Evolutionary conservation across 495 filamentous ascomycete genomes (phyloP).

Genomic region (Penicillium antarcticum): DNA sequence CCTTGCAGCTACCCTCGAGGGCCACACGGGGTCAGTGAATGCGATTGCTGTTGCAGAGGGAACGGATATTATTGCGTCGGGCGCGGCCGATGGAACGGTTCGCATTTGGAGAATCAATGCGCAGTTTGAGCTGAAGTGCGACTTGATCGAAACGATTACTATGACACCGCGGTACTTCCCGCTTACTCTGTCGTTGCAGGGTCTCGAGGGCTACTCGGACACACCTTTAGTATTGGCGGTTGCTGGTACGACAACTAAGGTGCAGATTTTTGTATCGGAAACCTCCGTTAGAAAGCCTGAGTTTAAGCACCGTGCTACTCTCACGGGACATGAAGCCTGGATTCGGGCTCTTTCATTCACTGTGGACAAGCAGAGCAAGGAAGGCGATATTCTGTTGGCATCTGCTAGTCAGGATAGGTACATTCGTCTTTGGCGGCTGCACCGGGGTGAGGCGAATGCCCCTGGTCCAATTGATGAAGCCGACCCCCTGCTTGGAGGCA

Average conservation of each 20-base stretch:
- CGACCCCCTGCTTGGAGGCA: constrained; percentile 57
- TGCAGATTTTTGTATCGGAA: constrained; percentile 71
- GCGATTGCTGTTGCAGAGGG: constrained; percentile 60
- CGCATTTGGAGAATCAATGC: constrained; percentile 67
- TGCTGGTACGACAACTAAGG: constrained; percentile 71
- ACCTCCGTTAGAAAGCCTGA: constrained; percentile 27
- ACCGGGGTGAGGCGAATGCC: constrained; percentile 52
- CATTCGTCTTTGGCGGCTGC: constrained; percentile 88
- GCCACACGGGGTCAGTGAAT: constrained; percentile 75
- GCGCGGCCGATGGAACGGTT: constrained; percentile 78
- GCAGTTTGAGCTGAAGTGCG: constrained; percentile 29
- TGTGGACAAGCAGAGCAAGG: constrained; percentile 50
- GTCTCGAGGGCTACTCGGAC: constrained; percentile 48
- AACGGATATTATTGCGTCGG: constrained; percentile 61
- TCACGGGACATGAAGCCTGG: constrained; percentile 94
- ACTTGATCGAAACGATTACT: constrained; percentile 66
- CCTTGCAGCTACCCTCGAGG: constrained; percentile 48
- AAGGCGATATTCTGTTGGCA: constrained; percentile 74
- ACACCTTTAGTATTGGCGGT: constrained; percentile 67
- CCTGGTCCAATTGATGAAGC: constrained; percentile 36
- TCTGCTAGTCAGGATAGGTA: constrained; percentile 98
- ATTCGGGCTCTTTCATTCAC: constrained; percentile 80
- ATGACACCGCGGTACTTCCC: constrained; percentile 79
- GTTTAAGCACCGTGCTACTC: constrained; percentile 72
- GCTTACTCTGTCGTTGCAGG: constrained; percentile 63